phyloP scores from a whole-genome alignment of 768 basidiomycete species.

The Suillus spraguei region DNA sequence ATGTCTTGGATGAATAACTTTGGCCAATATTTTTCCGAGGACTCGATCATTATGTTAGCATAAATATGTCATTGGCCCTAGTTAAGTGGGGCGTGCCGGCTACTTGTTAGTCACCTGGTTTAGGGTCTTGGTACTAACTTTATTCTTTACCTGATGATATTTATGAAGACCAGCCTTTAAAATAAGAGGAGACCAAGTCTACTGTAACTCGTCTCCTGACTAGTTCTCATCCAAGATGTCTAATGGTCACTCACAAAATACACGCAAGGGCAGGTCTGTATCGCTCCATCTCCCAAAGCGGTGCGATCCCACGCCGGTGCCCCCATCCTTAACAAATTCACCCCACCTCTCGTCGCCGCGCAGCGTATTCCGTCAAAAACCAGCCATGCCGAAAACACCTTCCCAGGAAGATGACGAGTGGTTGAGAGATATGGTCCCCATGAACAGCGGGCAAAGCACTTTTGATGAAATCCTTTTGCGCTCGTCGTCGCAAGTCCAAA shows the following conservation, averaged over 20 bases:
- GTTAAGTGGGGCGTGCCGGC: neutral
- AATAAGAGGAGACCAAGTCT: neutral
- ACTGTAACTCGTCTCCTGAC: neutral
- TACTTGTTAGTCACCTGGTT: neutral
- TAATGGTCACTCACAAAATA: neutral
- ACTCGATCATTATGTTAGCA: conserved; percentile 9
- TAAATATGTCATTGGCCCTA: conserved; percentile 2
- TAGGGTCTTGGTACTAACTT: neutral
- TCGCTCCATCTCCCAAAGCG: conserved; percentile 23
- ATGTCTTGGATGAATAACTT: neutral
- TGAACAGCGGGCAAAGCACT: conserved; percentile 13
- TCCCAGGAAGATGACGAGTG: conserved; percentile 58
- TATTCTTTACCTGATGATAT: neutral
- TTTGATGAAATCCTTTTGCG: neutral
- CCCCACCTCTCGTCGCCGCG: conserved; percentile 54
- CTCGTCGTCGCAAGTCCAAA: conserved; percentile 5
- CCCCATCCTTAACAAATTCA: conserved; percentile 58
- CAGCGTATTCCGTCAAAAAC: conserved; percentile 48
- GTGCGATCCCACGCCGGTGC: conserved; percentile 49
- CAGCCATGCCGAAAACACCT: conserved; percentile 38
- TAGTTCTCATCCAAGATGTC: neutral
- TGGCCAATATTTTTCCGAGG: neutral
- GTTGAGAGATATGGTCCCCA: conserved; percentile 65
- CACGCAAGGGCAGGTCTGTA: conserved; percentile 21
- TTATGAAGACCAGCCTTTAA: conserved; percentile 4